These are phyloP conservation scores for Fusarium haematococcum DNA, from an alignment of 2,329 filamentous ascomycete genomes.

Conservation along the genomic window DNA sequence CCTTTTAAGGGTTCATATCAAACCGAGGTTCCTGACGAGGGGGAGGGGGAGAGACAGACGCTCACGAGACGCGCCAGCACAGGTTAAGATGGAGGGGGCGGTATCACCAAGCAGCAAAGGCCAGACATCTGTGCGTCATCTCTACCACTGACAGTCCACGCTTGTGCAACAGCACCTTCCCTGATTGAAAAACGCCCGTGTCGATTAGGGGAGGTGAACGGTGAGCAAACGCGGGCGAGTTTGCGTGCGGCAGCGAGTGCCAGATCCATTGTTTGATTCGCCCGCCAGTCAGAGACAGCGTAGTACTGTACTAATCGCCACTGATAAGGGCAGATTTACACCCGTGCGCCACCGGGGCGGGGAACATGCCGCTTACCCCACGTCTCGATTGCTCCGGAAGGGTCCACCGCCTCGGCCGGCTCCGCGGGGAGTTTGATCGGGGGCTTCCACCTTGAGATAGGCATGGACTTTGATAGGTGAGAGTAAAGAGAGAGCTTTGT, in stretches of 20 bases:
- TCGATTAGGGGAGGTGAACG: constrained; percentile 17
- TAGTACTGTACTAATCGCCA: constrained; percentile 23
- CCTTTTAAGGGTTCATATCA: constrained; percentile 35
- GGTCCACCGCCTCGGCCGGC: constrained; percentile 45
- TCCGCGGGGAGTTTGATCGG: constrained; percentile 47
- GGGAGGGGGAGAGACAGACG: not conserved
- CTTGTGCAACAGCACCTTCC: constrained; percentile 33
- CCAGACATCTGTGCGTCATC: constrained; percentile 24
- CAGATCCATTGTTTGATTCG: not conserved
- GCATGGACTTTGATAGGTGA: not conserved
- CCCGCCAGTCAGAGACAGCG: not conserved
- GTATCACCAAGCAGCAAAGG: constrained; percentile 10
- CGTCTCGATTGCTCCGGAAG: constrained; percentile 20
- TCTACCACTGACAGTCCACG: constrained; percentile 15
- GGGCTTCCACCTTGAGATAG: constrained; percentile 42
- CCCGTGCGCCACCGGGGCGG: constrained; percentile 26
- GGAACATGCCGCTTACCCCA: constrained; percentile 41
- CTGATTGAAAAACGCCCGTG: constrained; percentile 1
- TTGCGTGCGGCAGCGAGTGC: not conserved
- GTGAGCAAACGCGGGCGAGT: constrained; percentile 23
- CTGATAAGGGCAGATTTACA: constrained; percentile 45
- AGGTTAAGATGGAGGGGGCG: constrained; percentile 35
- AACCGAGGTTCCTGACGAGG: constrained; percentile 28
- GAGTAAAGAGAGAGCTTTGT: not conserved
- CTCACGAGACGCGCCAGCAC: constrained; percentile 33